Conservation (phyloP, 2,329 filamentous ascomycete species). For the Aureobasidium sp. region DNA sequence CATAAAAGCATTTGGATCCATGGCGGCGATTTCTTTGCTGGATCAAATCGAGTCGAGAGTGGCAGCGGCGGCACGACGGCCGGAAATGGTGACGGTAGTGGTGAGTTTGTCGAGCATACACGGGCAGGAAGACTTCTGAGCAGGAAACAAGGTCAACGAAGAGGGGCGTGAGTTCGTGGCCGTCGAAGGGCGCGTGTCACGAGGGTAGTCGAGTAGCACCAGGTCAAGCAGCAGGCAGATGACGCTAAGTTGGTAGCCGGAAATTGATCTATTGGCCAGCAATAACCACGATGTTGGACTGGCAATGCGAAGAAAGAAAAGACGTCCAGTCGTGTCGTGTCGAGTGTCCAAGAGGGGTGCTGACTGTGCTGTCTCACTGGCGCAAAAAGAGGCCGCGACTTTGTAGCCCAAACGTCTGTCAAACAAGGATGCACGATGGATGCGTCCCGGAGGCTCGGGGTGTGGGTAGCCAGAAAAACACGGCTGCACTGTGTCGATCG, state of each 20-base stretch:
- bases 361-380: conserved; percentile 6
- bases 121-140: not conserved
- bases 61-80: conserved; percentile 9
- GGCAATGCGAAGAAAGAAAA: not conserved
- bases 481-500: not conserved
- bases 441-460: not conserved
- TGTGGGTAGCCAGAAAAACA: conserved; percentile 3
- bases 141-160: not conserved
- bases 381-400: not conserved
- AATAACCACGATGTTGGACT: not conserved
- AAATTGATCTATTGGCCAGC: not conserved
- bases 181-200: not conserved
- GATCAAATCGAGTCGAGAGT: not conserved
- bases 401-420: not conserved
- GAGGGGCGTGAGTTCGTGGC: not conserved
- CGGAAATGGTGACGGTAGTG: not conserved
- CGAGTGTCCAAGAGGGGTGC: not conserved
- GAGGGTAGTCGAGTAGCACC: conserved; percentile 9
- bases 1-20: conserved; percentile 15
- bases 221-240: not conserved
- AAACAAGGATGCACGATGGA: not conserved
- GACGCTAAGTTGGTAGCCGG: conserved; percentile 3
- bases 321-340: not conserved
- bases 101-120: conserved; percentile 6
- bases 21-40: not conserved